Conservation (phyloP, 2,329 filamentous ascomycete genomes). For the Xylariaceae sp. region DNA sequence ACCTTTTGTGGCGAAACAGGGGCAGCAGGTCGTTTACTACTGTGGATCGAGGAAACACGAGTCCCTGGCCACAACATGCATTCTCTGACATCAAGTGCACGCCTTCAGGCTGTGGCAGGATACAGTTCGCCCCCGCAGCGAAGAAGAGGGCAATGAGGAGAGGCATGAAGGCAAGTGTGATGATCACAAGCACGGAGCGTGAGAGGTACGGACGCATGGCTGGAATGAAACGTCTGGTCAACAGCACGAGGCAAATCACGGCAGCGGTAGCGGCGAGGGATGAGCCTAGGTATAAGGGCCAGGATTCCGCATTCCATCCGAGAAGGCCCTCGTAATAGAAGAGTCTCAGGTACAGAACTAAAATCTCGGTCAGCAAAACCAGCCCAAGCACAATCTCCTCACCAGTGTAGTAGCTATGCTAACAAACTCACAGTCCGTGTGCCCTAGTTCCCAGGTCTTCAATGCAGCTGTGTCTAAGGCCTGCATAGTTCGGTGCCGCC, state of each 20-base stretch:
- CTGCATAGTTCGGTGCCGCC: constrained; percentile 29
- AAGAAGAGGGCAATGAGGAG: constrained; percentile 36
- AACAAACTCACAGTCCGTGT: constrained; percentile 24
- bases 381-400: background rate
- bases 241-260: background rate
- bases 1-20: constrained; percentile 24
- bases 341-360: constrained; percentile 38
- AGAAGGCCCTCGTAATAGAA: constrained; percentile 39
- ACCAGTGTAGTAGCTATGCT: background rate
- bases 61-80: constrained; percentile 39
- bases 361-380: background rate
- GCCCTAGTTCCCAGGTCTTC: constrained; percentile 30
- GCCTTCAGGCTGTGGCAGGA: constrained; percentile 28
- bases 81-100: constrained; percentile 35
- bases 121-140: constrained; percentile 32
- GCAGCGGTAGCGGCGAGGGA: constrained; percentile 13
- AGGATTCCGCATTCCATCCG: constrained; percentile 39
- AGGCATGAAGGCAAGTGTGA: constrained; percentile 30
- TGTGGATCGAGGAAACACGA: constrained; percentile 34
- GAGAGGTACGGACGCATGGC: constrained; percentile 24
- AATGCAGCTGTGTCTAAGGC: constrained; percentile 26
- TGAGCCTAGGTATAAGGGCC: constrained; percentile 30
- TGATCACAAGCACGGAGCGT: constrained; percentile 21
- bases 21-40: constrained; percentile 33
- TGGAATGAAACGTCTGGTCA: constrained; percentile 19